Percentiles rank a stretch among this genome's conserved stretches.
These are phyloP conservation scores for Ramaria rubella DNA, from an alignment of 768 basidiomycete species.

Conservation along the genomic window DNA sequence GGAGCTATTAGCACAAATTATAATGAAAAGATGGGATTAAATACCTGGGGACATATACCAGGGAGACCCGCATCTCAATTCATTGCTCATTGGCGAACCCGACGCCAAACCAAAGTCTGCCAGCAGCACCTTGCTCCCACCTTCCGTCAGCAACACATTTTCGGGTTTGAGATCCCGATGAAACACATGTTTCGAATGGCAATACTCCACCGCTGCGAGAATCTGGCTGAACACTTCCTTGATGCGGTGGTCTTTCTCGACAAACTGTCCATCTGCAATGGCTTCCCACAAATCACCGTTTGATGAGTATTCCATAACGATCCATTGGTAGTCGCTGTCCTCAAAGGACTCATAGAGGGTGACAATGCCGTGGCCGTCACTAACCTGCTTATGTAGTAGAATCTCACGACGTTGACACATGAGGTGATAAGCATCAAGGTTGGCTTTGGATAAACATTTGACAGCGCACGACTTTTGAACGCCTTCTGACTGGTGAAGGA, in stretches of 20 bases:
- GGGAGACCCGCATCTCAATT: slow-evolving; percentile 94
- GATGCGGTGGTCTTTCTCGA: slow-evolving; percentile 37
- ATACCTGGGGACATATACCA: slow-evolving; percentile 96
- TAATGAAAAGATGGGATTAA: slow-evolving; percentile 22
- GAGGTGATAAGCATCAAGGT: slow-evolving; percentile 68
- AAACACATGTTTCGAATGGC: slow-evolving; percentile 39
- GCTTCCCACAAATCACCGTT: slow-evolving; percentile 41
- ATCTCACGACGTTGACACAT: slow-evolving; percentile 93
- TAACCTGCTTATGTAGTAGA: slow-evolving; percentile 66
- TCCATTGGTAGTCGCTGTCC: slow-evolving; percentile 73
- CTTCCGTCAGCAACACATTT: slow-evolving; percentile 32
- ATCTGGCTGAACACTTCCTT: slow-evolving; percentile 39
- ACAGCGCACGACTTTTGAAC: not conserved
- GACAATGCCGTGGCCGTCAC: slow-evolving; percentile 75
- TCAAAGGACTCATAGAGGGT: slow-evolving; percentile 86
- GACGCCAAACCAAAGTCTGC: slow-evolving; percentile 67
- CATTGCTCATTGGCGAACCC: slow-evolving; percentile 73
- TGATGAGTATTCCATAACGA: slow-evolving; percentile 87
- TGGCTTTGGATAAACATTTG: slow-evolving; percentile 31
- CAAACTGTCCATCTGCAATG: slow-evolving; percentile 25
- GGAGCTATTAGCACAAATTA: slow-evolving; percentile 10
- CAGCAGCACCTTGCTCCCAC: slow-evolving; percentile 6
- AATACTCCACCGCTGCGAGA: slow-evolving; percentile 40
- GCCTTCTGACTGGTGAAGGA: slow-evolving; percentile 39
- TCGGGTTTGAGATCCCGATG: slow-evolving; percentile 51